phyloP scores from a whole-genome alignment of 2,329 filamentous ascomycete species.

The Zymoseptoria pseudotritici region DNA sequence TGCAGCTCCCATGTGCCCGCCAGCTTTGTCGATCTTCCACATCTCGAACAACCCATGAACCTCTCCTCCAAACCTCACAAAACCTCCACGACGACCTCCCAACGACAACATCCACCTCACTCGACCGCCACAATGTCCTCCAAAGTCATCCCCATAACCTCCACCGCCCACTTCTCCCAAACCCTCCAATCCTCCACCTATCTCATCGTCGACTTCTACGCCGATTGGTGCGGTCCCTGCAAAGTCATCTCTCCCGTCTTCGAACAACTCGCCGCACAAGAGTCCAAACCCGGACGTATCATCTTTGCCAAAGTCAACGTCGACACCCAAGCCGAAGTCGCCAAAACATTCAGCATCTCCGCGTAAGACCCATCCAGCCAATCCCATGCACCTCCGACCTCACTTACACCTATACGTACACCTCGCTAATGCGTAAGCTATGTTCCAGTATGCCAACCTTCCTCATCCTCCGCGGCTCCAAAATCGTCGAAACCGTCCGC shows the following conservation, averaged over 20 bases:
- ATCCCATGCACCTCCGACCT: too few species aligned
- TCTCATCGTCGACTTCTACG: conserved; percentile 30
- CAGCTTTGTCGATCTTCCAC: not conserved
- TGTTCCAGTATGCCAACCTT: conserved; percentile 40
- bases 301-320: conserved; percentile 51
- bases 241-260: conserved; percentile 48
- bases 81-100: not conserved
- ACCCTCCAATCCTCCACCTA: conserved; percentile 27
- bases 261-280: conserved; percentile 44
- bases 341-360: conserved; percentile 42
- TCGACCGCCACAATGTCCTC: conserved; percentile 15
- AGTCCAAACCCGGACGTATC: conserved; percentile 40
- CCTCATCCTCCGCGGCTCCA: conserved; percentile 38
- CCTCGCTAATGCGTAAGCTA: not conserved
- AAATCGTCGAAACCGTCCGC: conserved; percentile 40
- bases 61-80: not conserved
- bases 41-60: not conserved
- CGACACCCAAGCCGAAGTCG: conserved; percentile 45
- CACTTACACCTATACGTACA: too few species aligned
- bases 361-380: conserved; percentile 26
- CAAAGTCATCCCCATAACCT: conserved; percentile 26
- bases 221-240: conserved; percentile 50
- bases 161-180: conserved; percentile 25
- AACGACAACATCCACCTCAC: not conserved
- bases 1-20: not conserved